A percentile compares a stretch with the other conserved stretches of the same genome.
phyloP scores from a whole-genome alignment of 2,329 filamentous ascomycete genomes.

The Aspergillus tamarii region DNA sequence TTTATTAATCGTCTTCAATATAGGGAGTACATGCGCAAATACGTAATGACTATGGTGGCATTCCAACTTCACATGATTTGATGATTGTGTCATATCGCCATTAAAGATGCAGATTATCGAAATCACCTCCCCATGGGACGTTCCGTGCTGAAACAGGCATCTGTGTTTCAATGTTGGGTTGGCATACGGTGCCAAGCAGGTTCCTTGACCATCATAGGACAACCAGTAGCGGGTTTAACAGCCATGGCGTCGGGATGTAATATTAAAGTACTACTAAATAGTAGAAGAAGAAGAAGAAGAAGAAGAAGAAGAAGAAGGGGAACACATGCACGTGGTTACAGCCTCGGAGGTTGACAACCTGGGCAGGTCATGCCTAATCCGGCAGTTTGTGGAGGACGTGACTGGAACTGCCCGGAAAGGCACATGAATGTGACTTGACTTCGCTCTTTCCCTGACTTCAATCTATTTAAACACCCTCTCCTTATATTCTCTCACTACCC shows the following conservation, averaged over 20 bases:
- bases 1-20: too few species aligned
- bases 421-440: conserved; percentile 2
- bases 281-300: not conserved
- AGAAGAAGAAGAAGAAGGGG: not conserved
- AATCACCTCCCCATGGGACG: not conserved
- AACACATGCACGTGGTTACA: conserved; percentile 28
- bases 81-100: too few species aligned
- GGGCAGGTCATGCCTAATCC: not conserved
- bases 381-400: not conserved
- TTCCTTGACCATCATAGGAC: not conserved
- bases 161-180: not conserved
- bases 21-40: not conserved
- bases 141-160: not conserved
- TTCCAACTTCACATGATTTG: not conserved
- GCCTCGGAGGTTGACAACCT: conserved; percentile 6
- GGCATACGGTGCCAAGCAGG: not conserved
- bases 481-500: not conserved
- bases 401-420: not conserved
- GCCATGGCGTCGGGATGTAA: not conserved
- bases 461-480: not conserved
- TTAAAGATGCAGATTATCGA: too few species aligned
- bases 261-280: not conserved
- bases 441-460: not conserved
- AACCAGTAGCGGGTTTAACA: too few species aligned
- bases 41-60: not conserved